A percentile compares a stretch with the other conserved stretches of the same genome.
These are phyloP conservation scores for Ascocoryne sarcoides DNA, from an alignment of 2,329 filamentous ascomycete species.

Conservation along the genomic window DNA sequence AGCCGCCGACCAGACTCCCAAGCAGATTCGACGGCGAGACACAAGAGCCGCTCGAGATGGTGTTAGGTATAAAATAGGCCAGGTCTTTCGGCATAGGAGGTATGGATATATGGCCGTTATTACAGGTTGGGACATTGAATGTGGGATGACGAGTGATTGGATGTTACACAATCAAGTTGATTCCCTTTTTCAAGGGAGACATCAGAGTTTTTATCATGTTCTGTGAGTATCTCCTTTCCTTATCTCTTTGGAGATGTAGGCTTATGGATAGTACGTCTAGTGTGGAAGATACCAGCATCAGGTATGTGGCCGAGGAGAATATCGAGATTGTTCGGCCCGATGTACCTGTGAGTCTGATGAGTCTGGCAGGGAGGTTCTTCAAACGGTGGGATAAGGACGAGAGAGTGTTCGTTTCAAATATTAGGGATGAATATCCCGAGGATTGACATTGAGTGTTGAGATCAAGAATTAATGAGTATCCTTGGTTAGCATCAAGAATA, in stretches of 20 bases:
- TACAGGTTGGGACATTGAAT: slow-evolving; percentile 66
- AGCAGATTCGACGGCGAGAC: slow-evolving; percentile 32
- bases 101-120: slow-evolving; percentile 77
- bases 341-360: slow-evolving; percentile 52
- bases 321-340: slow-evolving; percentile 51
- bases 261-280: slow-evolving; percentile 34
- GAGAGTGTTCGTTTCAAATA: slow-evolving; percentile 74
- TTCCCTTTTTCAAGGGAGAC: slow-evolving; percentile 45
- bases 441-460: too few relatives aligned
- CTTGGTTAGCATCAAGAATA: too few relatives aligned
- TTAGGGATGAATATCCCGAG: slow-evolving; percentile 75
- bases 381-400: slow-evolving; percentile 66
- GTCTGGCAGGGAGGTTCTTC: slow-evolving; percentile 75
- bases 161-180: slow-evolving; percentile 57
- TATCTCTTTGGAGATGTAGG: slow-evolving; percentile 3
- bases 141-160: slow-evolving; percentile 48
- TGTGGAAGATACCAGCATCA: slow-evolving; percentile 56
- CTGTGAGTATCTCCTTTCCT: slow-evolving; percentile 51
- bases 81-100: slow-evolving; percentile 74
- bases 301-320: slow-evolving; percentile 76
- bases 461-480: too few relatives aligned
- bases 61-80: slow-evolving; percentile 64
- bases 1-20: slow-evolving; percentile 45
- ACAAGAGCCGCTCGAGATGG: slow-evolving; percentile 21
- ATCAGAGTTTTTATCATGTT: slow-evolving; percentile 76